phyloP scores from a whole-genome alignment of 1,284 basidiomycete genomes.

The Cutaneotrichosporon curvatum region DNA sequence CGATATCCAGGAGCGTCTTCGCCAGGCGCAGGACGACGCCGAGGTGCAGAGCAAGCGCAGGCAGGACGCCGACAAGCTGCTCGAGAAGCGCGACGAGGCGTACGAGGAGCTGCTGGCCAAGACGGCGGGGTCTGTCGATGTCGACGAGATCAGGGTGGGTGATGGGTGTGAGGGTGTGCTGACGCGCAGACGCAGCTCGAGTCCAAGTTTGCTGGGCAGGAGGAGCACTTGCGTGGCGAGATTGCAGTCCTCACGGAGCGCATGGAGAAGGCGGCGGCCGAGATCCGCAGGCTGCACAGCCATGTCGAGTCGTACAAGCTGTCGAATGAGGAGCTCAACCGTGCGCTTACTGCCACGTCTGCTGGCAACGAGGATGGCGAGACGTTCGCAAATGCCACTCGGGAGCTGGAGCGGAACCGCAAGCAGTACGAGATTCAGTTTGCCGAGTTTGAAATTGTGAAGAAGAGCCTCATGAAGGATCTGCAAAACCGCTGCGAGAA shows the following conservation, averaged over 20 bases:
- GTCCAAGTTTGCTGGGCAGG: slow-evolving; percentile 83
- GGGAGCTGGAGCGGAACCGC: slow-evolving; percentile 92
- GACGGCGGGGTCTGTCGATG: slow-evolving; percentile 46
- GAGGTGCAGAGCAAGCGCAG: slow-evolving; percentile 74
- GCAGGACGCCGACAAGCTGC: slow-evolving; percentile 79
- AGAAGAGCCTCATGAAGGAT: slow-evolving; percentile 98
- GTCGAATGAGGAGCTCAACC: slow-evolving; percentile 97
- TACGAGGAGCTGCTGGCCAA: slow-evolving; percentile 85
- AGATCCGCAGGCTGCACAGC: slow-evolving; percentile 74
- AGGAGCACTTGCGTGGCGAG: slow-evolving; percentile 81
- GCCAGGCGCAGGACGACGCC: slow-evolving; percentile 85
- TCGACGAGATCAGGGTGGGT: slow-evolving; percentile 84
- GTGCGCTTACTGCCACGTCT: slow-evolving; percentile 91
- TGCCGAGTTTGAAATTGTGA: slow-evolving; percentile 96
- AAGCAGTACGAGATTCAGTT: slow-evolving; percentile 96
- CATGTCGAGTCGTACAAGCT: slow-evolving; percentile 90
- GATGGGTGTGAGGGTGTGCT: slow-evolving; percentile 24
- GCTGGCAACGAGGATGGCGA: slow-evolving; percentile 94
- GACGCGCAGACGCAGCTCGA: slow-evolving; percentile 74
- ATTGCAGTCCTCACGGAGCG: slow-evolving; percentile 86
- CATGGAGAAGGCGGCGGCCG: slow-evolving; percentile 75
- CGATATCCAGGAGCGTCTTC: slow-evolving; percentile 81
- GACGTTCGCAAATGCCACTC: slow-evolving; percentile 89
- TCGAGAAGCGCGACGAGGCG: slow-evolving; percentile 76
- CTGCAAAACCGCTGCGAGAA: slow-evolving; percentile 99